Evolutionary conservation across 2,329 filamentous ascomycete genomes (phyloP).

Genomic region (Colletotrichum eleusines): DNA sequence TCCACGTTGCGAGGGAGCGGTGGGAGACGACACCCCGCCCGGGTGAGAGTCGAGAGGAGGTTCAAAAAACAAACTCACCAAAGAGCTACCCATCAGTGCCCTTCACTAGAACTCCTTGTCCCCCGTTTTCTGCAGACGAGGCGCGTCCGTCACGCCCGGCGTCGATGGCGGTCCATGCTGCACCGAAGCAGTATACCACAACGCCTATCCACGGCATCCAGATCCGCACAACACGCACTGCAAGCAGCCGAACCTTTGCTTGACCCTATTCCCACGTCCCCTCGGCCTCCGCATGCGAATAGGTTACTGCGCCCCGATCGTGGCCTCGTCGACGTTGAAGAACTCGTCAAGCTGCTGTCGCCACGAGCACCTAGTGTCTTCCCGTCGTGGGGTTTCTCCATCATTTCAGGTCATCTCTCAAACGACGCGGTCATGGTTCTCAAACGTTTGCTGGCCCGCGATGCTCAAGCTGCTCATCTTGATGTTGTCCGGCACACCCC

Average conservation of each 20-base stretch:
- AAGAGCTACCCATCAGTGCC: background rate
- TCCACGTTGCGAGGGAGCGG: no score
- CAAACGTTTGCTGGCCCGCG: background rate
- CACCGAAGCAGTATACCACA: background rate
- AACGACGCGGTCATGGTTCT: no score
- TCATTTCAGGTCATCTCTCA: no score
- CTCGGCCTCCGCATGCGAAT: background rate
- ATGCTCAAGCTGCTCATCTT: background rate
- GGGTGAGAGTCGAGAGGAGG: background rate
- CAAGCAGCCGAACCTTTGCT: background rate
- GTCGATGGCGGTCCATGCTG: background rate
- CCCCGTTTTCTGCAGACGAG: background rate
- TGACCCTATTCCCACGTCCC: background rate
- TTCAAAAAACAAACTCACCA: no score
- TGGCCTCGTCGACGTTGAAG: background rate
- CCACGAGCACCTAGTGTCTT: background rate
- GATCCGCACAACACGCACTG: background rate
- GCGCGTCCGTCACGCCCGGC: no score
- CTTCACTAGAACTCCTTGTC: background rate
- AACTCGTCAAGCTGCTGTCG: background rate
- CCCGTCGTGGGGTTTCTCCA: background rate
- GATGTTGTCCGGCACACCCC: background rate
- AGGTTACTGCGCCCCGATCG: background rate
- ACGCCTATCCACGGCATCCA: background rate
- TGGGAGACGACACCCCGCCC: background rate